Base-by-base conservation (phyloP, 768 basidiomycete species). In the Leucocoprinus leucothites region DNA sequence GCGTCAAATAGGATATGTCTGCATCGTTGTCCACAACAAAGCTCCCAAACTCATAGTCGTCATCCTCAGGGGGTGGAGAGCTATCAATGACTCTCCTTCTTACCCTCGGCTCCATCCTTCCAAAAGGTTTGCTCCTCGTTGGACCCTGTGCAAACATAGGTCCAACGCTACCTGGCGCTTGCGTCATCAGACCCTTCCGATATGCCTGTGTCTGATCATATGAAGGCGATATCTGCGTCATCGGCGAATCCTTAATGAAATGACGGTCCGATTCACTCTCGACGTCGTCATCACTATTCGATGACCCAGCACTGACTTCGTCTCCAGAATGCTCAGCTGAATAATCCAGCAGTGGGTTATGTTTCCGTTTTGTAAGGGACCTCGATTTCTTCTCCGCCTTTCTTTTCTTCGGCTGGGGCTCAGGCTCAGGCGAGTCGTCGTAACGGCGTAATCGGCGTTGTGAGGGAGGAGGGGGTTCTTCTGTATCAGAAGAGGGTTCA, bases 11-110 rank as follows among this genome's bases (percentile, higher is more conserved):
- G 21, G 76, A 79, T 50, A 88, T 78, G 28, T 89, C 86, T 19
- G 78, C 86, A 40, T 90, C 87, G 63, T 94, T 91, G 52, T 76
- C 81, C 11, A 94, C 90, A 14, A 94, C 81, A 61, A 94, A 94
- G 64, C 87, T 93, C 9, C 83, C 91, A 42, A 87, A 63, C 41
- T 72, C 77, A 65, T 94, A 94, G 47, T 82, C 78, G 58, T 71
- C 76, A 34, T 78, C 74, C 36, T 76, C 75, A 18, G 70, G 69
- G 19, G 72, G 71, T 3, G 90, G 88, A 1, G 89, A 91, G 59
- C 87, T 90, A 8, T 65, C 19, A 65, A 52, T 47, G 14, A 48
- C 19, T 31, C 41, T 40, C 31, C 41, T 45, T 38, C 48, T 46
- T 42, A 42, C 63, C 40, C 58, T 63, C 14, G 65, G 64, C 16